These are phyloP conservation scores for Vitis hybrid DNA, from an alignment of 177 flowering plant species.

Conservation along the genomic window DNA sequence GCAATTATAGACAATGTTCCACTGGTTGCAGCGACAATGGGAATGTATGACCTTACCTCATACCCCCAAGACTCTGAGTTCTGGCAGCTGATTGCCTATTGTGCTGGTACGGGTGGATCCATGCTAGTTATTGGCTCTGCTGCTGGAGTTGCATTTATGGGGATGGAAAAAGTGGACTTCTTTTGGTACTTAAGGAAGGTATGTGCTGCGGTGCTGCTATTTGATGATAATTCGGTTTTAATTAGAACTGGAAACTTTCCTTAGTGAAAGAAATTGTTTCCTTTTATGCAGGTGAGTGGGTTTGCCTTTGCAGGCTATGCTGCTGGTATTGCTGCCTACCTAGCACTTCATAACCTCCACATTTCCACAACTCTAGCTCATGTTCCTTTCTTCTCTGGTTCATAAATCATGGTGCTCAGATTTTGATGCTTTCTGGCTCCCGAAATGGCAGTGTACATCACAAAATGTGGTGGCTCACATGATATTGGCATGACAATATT, in stretches of 20 bases:
- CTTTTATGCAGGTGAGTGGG: conserved; percentile 75
- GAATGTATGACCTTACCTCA: conserved; percentile 90
- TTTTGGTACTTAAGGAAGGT: conserved; percentile 98
- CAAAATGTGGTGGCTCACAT: background rate
- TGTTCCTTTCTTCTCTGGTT: conserved; percentile 69
- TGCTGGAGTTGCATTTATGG: conserved; percentile 99
- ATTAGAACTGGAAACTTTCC: background rate
- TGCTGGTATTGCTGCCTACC: conserved; percentile 82
- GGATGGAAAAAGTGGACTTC: conserved; percentile 97
- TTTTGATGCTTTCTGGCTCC: background rate
- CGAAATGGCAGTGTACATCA: background rate
- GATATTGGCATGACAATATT: background rate
- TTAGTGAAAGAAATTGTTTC: conserved; percentile 3
- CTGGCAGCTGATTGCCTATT: conserved; percentile 91
- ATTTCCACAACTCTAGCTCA: conserved; percentile 57
- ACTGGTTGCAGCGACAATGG: conserved; percentile 95
- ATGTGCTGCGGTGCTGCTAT: conserved; percentile 13
- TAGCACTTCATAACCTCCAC: conserved; percentile 67
- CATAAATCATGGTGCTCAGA: conserved; percentile 21
- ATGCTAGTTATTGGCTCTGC: conserved; percentile 97
- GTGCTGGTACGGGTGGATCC: conserved; percentile 99
- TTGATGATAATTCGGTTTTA: background rate
- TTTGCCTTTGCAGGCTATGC: conserved; percentile 95
- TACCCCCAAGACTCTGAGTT: conserved; percentile 91
- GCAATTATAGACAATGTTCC: conserved; percentile 98